Evolutionary conservation across 1,284 basidiomycete genomes (phyloP).

Genomic region (Ceratobasidium theobromae): DNA sequence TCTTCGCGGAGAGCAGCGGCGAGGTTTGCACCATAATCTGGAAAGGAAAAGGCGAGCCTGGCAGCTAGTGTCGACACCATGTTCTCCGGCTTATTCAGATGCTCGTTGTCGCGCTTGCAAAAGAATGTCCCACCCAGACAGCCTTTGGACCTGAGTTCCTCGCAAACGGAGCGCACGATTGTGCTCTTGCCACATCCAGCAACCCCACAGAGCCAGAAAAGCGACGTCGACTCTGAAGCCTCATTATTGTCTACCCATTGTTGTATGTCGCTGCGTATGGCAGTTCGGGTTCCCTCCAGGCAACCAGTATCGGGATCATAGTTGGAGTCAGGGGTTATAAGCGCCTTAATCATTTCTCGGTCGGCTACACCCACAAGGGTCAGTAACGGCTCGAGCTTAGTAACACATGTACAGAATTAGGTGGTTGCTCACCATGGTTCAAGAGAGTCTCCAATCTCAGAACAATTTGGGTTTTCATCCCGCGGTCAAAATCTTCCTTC

Average conservation of each 20-base stretch:
- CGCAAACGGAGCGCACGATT: conserved; percentile 11
- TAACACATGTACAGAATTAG: too few species aligned
- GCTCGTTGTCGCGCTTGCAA: conserved; percentile 38
- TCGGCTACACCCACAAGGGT: too few species aligned
- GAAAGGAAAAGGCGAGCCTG: neutral
- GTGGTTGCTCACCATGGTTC: neutral
- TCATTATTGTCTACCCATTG: neutral
- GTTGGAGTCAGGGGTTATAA: neutral
- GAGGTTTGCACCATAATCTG: neutral
- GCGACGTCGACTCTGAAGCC: neutral
- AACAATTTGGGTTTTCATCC: neutral
- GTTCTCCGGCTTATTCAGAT: conserved; percentile 8
- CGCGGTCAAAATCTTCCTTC: neutral
- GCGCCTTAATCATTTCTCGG: neutral
- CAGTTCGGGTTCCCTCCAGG: neutral
- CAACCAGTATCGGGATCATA: neutral
- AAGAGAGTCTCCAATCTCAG: neutral
- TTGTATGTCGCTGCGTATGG: neutral
- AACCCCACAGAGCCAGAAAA: conserved; percentile 31
- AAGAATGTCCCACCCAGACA: conserved; percentile 41
- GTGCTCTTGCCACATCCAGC: conserved; percentile 32
- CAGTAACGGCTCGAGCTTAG: too few species aligned
- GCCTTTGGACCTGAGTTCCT: neutral
- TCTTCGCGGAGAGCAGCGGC: neutral
- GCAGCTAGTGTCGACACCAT: conserved; percentile 21